Evolutionary conservation across 2,329 filamentous ascomycete genomes (phyloP).

Genomic region (Lachnellula occidentalis): DNA sequence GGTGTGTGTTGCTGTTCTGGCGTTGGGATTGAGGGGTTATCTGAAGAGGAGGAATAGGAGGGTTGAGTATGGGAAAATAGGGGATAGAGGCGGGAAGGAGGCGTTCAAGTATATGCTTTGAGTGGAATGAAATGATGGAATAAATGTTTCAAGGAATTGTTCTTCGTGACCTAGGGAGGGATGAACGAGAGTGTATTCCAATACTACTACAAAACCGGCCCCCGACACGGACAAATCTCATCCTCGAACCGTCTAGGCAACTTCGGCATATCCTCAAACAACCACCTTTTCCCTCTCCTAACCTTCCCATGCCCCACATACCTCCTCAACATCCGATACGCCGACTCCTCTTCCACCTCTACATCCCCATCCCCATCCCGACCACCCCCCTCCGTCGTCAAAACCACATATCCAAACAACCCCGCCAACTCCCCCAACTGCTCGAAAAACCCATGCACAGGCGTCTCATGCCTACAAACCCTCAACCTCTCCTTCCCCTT

Average conservation of each 20-base stretch:
- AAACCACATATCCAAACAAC: not conserved
- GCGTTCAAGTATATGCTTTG: not conserved
- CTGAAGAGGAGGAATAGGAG: conserved; percentile 23
- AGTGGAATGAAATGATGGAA: not conserved
- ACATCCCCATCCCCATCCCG: not conserved
- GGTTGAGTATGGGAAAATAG: conserved; percentile 15
- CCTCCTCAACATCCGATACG: no score
- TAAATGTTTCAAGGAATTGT: no score
- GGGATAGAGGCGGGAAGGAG: conserved; percentile 8
- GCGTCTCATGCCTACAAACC: not conserved
- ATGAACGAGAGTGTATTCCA: no score
- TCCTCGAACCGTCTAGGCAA: no score
- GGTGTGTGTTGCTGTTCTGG: conserved; percentile 40
- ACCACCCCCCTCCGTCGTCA: not conserved
- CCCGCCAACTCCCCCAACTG: not conserved
- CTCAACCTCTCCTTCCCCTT: not conserved
- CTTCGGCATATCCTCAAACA: no score
- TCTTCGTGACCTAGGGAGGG: no score
- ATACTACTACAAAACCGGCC: no score
- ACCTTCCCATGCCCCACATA: no score
- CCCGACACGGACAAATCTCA: no score
- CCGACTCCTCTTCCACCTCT: no score
- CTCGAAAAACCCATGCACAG: not conserved
- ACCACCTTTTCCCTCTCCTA: no score
- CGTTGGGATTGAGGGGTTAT: conserved; percentile 36